Conservation (phyloP, 441 rosid genomes). For the Syzygium malaccense region DNA sequence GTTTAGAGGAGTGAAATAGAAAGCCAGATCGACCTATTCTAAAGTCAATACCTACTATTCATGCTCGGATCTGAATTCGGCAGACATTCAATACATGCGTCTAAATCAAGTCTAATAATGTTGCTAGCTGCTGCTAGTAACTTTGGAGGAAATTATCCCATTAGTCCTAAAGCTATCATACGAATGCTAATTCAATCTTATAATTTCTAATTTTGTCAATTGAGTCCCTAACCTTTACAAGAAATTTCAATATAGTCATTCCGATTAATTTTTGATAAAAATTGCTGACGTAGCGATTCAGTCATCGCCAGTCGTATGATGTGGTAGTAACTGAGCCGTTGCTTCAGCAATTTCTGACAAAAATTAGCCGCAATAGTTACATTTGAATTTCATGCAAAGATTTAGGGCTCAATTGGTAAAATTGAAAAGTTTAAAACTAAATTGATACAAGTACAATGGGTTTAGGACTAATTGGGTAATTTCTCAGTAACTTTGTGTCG, state of each 20-base stretch:
- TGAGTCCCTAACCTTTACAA: too few species aligned
- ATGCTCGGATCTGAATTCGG: neutral
- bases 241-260: too few species aligned
- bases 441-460: too few species aligned
- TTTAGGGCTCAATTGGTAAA: too few species aligned
- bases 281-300: neutral
- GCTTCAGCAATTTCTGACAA: too few species aligned
- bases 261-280: neutral
- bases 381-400: neutral
- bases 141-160: neutral
- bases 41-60: neutral
- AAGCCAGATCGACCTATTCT: neutral
- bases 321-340: neutral
- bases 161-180: too few species aligned
- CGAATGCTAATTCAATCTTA: neutral
- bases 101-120: neutral
- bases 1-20: neutral
- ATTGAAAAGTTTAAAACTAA: too few species aligned
- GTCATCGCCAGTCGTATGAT: neutral
- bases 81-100: neutral
- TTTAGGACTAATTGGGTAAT: too few species aligned
- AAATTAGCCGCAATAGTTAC: too few species aligned
- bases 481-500: neutral
- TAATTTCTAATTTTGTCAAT: neutral
- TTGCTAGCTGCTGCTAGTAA: neutral